Evolutionary conservation across 2,329 filamentous ascomycete genomes (phyloP), one percentile per base, ranked within the genome.

Genomic region (Dactylellina leptospora): DNA sequence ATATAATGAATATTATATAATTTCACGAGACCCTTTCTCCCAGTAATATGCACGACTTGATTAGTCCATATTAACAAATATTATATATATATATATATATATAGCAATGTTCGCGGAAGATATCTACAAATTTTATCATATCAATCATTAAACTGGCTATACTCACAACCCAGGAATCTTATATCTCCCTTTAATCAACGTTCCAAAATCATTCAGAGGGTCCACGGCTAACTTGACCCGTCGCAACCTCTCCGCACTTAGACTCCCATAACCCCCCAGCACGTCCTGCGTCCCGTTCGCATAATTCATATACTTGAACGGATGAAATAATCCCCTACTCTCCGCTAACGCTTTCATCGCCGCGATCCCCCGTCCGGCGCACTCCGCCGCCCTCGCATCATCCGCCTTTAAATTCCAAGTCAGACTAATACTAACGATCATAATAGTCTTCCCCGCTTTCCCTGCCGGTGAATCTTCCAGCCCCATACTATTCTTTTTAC

Each of bases 271-370:
- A 23, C 66, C 58, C 4, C 18, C 18, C n/a, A 71, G 42, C 4
- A 71, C 66, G 63, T 71, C 58, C 53, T 71, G 66, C 25, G 66
- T 63, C 8, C 66, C 66, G 38, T 71, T 48, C 44, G 66, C 66
- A 33, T 71, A 71, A 48, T 71, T 71, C 66, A 71, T 63, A 54
- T 71, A 71, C 16, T 58, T 20, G 16, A 63, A 71, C 28, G 58
- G 58, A 40, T 71, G 66, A 27, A 56, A 58, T 8, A 58, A 13
- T 8, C 51, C 58, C 10, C 38, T 58, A 4, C 27, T n/a, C n/a
- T 38, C 18, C 13, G 66, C 66, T 1, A 62, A 3, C 11, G 33
- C 27, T 38, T 44, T 56, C 40, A 71, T 27, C 13, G 16, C 51
- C 18, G 58, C 51, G 4, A 71, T 53, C 18, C 28, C 51, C 36